Conservation (phyloP, 352 stramenopile species). For the Phytophthora palmivora region DNA sequence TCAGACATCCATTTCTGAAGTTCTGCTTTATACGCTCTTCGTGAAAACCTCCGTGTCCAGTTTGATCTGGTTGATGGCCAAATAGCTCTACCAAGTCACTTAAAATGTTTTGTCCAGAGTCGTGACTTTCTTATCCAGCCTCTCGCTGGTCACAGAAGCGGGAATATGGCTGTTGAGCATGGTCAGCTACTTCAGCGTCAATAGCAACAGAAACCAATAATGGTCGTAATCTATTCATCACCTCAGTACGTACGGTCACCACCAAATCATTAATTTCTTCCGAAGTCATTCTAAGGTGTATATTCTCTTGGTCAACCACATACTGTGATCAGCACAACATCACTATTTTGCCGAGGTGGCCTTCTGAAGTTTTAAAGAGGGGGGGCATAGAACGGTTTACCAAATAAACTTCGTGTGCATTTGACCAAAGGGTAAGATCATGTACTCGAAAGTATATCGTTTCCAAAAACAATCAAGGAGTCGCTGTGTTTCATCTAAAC, state of each 20-base stretch:
- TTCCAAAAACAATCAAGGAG: too few species aligned
- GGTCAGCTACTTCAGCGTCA: background rate
- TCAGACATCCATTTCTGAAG: background rate
- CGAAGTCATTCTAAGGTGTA: background rate
- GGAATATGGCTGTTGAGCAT: background rate
- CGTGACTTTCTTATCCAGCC: too few species aligned
- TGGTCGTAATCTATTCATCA: background rate
- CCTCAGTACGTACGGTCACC: background rate
- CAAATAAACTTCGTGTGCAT: too few species aligned
- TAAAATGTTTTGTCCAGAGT: background rate
- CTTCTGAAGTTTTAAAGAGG: too few species aligned
- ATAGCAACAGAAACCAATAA: background rate
- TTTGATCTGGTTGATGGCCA: background rate
- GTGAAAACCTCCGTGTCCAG: background rate
- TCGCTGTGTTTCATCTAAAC: too few species aligned
- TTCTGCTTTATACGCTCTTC: background rate
- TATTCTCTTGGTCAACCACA: background rate
- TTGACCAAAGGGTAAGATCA: too few species aligned
- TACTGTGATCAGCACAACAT: background rate
- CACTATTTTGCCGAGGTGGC: background rate
- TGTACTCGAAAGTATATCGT: too few species aligned
- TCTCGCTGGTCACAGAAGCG: too few species aligned
- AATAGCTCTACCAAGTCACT: background rate
- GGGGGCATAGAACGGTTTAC: too few species aligned
- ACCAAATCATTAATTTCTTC: background rate